These are phyloP conservation scores for Fusarium anthophilum DNA, from an alignment of 2,329 filamentous ascomycete genomes.

Conservation along the genomic window DNA sequence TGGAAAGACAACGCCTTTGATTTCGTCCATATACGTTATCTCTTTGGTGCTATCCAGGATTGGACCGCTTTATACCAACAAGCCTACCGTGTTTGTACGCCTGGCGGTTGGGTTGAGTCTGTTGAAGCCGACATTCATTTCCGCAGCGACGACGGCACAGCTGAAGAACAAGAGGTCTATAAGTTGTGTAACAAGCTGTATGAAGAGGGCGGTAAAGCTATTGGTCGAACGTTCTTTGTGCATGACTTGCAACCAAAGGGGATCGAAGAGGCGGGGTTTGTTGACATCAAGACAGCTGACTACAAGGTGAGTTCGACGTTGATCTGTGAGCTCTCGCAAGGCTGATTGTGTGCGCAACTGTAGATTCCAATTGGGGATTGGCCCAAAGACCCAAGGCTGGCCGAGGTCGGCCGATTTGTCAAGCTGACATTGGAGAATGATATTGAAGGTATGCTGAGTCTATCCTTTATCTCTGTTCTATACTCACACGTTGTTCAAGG, in stretches of 20 bases:
- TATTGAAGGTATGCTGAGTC: constrained; percentile 9
- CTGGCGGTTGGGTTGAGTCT: constrained; percentile 22
- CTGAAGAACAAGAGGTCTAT: not conserved
- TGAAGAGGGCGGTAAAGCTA: not conserved
- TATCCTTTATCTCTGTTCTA: accelerated
- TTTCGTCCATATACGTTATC: constrained; percentile 23
- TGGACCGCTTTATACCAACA: constrained; percentile 9
- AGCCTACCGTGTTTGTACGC: constrained; percentile 9
- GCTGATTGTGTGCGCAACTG: not conserved
- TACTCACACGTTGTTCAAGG: not conserved
- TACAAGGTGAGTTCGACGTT: not conserved
- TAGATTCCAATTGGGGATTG: constrained; percentile 22
- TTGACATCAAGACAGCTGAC: not conserved
- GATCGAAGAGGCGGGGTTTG: not conserved
- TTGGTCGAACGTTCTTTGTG: not conserved
- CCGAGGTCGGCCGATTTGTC: constrained; percentile 16
- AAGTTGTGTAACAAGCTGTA: not conserved
- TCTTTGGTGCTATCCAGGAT: constrained; percentile 14
- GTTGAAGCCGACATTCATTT: constrained; percentile 22
- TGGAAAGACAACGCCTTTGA: constrained; percentile 6
- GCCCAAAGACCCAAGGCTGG: constrained; percentile 12
- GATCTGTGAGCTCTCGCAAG: not conserved
- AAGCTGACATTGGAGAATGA: constrained; percentile 32
- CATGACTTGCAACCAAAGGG: not conserved
- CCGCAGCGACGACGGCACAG: constrained; percentile 8